Conservation (phyloP, 495 filamentous ascomycete genomes). For the Daldinia vernicosa region DNA sequence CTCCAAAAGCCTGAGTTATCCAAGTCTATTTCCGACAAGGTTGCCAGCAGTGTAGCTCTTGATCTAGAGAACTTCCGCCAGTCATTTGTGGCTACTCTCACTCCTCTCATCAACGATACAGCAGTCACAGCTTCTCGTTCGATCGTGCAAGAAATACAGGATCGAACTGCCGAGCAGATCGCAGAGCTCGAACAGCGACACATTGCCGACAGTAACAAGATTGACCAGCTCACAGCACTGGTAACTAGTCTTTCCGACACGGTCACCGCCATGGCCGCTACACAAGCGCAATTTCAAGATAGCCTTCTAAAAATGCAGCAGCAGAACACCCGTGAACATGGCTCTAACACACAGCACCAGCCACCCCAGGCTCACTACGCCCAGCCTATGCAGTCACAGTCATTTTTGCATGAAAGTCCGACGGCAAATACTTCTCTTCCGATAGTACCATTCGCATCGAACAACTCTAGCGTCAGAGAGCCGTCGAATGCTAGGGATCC, state of each 20-base stretch:
- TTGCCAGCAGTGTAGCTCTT: constrained; percentile 69
- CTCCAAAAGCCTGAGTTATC: constrained; percentile 75
- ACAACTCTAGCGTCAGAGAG: constrained; percentile 53
- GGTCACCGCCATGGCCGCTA: constrained; percentile 72
- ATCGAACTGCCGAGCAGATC: constrained; percentile 67
- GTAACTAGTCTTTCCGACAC: constrained; percentile 77
- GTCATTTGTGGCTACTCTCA: constrained; percentile 66
- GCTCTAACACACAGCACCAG: constrained; percentile 36
- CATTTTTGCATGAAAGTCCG: constrained; percentile 42
- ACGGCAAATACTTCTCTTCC: constrained; percentile 45
- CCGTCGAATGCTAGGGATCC: constrained; percentile 57
- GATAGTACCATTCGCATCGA: constrained; percentile 49
- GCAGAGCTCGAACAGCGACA: constrained; percentile 74
- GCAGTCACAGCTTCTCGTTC: constrained; percentile 65
- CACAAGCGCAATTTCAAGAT: constrained; percentile 69
- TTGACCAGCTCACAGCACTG: constrained; percentile 80
- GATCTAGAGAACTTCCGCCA: constrained; percentile 75
- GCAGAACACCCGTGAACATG: constrained; percentile 46
- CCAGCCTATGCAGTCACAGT: constrained; percentile 24
- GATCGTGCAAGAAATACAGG: constrained; percentile 71
- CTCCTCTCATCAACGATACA: constrained; percentile 69
- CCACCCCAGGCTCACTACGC: constrained; percentile 19
- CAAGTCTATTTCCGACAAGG: constrained; percentile 73
- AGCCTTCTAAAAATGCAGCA: constrained; percentile 67
- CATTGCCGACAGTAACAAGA: constrained; percentile 75